Conservation (phyloP, 2,329 filamentous ascomycete genomes). For the Cladosporium cucumerinum region DNA sequence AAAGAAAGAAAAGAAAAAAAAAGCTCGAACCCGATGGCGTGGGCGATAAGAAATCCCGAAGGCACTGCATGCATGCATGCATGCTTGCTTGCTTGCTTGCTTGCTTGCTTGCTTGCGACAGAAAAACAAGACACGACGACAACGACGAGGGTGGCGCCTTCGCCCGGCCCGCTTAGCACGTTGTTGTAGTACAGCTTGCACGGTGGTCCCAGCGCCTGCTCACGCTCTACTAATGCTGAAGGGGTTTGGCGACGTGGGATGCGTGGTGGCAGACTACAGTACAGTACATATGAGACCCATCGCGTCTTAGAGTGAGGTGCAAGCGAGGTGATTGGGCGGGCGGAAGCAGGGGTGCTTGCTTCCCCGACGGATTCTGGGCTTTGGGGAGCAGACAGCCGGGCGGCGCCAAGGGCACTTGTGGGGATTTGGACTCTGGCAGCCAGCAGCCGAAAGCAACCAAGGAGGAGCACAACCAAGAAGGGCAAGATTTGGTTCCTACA, state of each 20-base stretch:
- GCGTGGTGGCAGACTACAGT: not conserved
- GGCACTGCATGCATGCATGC: not conserved
- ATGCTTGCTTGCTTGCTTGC: not conserved
- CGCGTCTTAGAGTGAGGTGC: not conserved
- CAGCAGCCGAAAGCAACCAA: not conserved
- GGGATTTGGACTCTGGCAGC: not conserved
- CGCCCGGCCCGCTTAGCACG: not conserved
- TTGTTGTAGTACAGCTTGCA: not conserved
- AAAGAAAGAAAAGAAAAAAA: not conserved
- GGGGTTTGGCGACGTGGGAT: conserved; percentile 3
- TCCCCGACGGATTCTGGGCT: conserved; percentile 2
- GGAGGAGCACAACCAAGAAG: not conserved
- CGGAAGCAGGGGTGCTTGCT: conserved; percentile 10
- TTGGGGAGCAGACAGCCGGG: not conserved
- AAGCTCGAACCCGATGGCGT: conserved; percentile 11
- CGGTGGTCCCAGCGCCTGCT: not conserved
- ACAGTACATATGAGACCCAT: not conserved
- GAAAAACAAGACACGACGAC: not conserved
- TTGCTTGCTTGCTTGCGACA: not conserved
- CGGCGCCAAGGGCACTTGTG: not conserved
- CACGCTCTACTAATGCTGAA: not conserved
- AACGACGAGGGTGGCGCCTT: not conserved
- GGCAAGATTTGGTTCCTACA: not conserved
- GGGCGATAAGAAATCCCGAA: not conserved
- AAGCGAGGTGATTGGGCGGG: not conserved